Conservation (phyloP, 192 early-diverging fungal species). For the Rhizoclosmatium sp. region DNA sequence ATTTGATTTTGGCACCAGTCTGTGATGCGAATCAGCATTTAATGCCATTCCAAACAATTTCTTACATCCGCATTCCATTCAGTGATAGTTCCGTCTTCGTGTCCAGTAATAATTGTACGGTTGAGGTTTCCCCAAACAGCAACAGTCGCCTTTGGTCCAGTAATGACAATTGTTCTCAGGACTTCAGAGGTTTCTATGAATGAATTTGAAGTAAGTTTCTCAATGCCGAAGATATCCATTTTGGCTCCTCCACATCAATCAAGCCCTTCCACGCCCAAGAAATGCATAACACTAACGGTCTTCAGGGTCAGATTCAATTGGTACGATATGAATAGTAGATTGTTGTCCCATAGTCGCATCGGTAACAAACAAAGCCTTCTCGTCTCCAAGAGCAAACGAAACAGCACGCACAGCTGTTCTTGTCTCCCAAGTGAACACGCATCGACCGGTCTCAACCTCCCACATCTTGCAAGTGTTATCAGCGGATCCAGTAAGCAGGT, state of each 20-base stretch:
- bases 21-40: slow-evolving; percentile 29
- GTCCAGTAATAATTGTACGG: slow-evolving; percentile 92
- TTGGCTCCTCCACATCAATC: background rate
- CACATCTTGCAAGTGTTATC: slow-evolving; percentile 93
- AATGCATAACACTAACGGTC: slow-evolving; percentile 57
- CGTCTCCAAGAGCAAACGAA: slow-evolving; percentile 89
- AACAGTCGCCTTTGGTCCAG: slow-evolving; percentile 86
- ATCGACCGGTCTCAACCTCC: slow-evolving; percentile 89
- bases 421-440: slow-evolving; percentile 90
- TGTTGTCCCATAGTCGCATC: slow-evolving; percentile 95
- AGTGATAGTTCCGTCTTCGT: slow-evolving; percentile 91
- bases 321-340: slow-evolving; percentile 84
- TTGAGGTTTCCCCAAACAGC: slow-evolving; percentile 93
- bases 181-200: slow-evolving; percentile 79
- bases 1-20: slow-evolving; percentile 74
- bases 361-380: slow-evolving; percentile 89
- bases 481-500: slow-evolving; percentile 87
- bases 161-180: slow-evolving; percentile 73
- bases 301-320: slow-evolving; percentile 70
- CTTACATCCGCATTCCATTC: slow-evolving; percentile 84
- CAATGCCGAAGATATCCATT: too few species aligned
- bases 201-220: background rate
- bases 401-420: slow-evolving; percentile 91
- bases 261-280: slow-evolving; percentile 2
- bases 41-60: too few species aligned